These are phyloP conservation scores for Monilinia aucupariae DNA, from an alignment of 2,329 filamentous ascomycete species.

Conservation along the genomic window DNA sequence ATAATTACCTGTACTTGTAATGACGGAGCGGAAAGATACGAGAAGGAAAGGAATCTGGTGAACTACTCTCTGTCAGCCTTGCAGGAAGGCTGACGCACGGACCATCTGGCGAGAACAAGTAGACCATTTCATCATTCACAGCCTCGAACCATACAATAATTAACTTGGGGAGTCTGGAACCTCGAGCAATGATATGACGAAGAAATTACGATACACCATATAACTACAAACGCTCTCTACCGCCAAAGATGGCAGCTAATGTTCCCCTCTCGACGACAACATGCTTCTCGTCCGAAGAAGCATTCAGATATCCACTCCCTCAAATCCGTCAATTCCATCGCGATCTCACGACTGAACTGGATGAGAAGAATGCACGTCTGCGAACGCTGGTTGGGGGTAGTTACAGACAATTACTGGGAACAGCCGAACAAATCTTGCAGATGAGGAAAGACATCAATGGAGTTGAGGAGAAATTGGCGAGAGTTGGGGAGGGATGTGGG, in stretches of 20 bases:
- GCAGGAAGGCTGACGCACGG: constrained; percentile 8
- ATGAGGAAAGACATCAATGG: constrained; percentile 76
- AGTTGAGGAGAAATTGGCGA: constrained; percentile 65
- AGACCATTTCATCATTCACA: not conserved
- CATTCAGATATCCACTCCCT: constrained; percentile 49
- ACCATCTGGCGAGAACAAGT: constrained; percentile 3
- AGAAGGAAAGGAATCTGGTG: too few relatives aligned
- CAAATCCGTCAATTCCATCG: constrained; percentile 61
- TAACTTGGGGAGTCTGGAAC: not conserved
- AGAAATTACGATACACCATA: too few relatives aligned
- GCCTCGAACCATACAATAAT: not conserved
- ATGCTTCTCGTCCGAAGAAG: constrained; percentile 37
- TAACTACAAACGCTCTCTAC: not conserved
- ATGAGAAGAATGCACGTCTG: constrained; percentile 57
- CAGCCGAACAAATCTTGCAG: constrained; percentile 85
- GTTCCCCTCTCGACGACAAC: constrained; percentile 50
- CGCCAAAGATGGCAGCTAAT: constrained; percentile 24
- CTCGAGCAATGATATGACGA: not conserved
- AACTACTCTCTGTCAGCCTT: not conserved
- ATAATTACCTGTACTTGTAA: too few relatives aligned
- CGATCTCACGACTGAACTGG: constrained; percentile 51
- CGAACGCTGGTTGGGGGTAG: constrained; percentile 59
- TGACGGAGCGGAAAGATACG: not conserved
- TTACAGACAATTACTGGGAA: constrained; percentile 86
- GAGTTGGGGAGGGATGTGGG: constrained; percentile 73